Evolutionary conservation across 2,329 filamentous ascomycete species (phyloP), one percentile per base, ranked within the genome.

Genomic region (Cercospora sp.): DNA sequence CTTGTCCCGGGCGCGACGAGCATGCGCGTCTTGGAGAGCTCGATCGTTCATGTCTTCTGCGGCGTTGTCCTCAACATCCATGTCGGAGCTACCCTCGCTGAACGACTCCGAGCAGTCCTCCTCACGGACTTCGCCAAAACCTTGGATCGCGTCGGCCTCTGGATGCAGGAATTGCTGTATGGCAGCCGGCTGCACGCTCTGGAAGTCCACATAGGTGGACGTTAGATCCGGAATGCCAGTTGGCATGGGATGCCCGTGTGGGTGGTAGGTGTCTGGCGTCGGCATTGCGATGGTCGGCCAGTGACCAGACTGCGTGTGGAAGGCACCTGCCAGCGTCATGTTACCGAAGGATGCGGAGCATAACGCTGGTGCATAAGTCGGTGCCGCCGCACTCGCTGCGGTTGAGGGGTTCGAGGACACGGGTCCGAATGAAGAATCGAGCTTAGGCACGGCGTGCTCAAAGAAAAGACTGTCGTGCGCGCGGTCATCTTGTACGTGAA

Each of bases 1-100:
- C n/a, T 68, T 65, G 66, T 79, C 76, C 10, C 73, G 71, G n/a
- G 69, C 62, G 40, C 70, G 70, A 30, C 71, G 73, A 26, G 70
- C 59, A 12, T 55, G 59, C 6, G 71, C 70, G 26, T 70, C 70
- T n/a, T 58, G 61, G 43, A 73, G 37, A 16, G 71, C 68, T 21
- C 65, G 64, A 13, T 70, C 72, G 37, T 64, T 69, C 63, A 64
- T 64, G 45, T 71, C 62, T 28, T 53, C 61, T 16, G 66, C 66
- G 13, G 58, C n/a, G 26, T 40, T 58, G 16, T 63, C 40, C 2
- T 67, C 58, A 43, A 32, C 37, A 16, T 69, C 62, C n/a, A 60
- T 24, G 16, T 57, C 51, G 13, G 62, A 64, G 6, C 45, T 62
- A 26, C 49, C 43, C 10, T 65, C 61, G 32, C 66, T 65, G 58